These are phyloP conservation scores for Alternaria hordeiaustralica DNA, from an alignment of 2,329 filamentous ascomycete species.

Conservation along the genomic window DNA sequence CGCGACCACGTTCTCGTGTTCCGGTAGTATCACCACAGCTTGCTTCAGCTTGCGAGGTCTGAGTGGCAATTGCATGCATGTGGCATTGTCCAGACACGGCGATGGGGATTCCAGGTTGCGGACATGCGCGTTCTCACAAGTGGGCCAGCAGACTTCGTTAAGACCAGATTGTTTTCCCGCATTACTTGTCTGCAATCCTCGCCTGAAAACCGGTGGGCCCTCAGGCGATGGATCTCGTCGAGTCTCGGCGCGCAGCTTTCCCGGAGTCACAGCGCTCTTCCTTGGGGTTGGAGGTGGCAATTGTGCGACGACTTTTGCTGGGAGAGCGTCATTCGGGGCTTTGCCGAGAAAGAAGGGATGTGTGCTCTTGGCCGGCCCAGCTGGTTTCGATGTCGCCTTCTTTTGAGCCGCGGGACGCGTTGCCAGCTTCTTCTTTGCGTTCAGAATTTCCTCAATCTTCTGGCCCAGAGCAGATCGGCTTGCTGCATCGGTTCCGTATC, in stretches of 20 bases:
- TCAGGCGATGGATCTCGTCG: slow-evolving; percentile 25
- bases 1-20: slow-evolving; percentile 35
- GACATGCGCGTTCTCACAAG: slow-evolving; percentile 61
- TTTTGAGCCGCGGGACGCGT: slow-evolving; percentile 25
- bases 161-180: slow-evolving; percentile 69
- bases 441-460: slow-evolving; percentile 69
- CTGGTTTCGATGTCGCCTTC: slow-evolving; percentile 35
- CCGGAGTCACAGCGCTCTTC: slow-evolving; percentile 54
- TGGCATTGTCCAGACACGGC: not conserved
- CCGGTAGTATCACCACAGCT: slow-evolving; percentile 28
- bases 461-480: slow-evolving; percentile 60
- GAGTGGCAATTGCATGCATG: slow-evolving; percentile 1
- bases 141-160: slow-evolving; percentile 74
- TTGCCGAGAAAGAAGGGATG: slow-evolving; percentile 76
- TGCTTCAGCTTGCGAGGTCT: slow-evolving; percentile 51
- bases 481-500: slow-evolving; percentile 62
- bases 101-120: slow-evolving; percentile 28
- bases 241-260: slow-evolving; percentile 52
- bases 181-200: slow-evolving; percentile 26
- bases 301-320: slow-evolving; percentile 19
- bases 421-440: slow-evolving; percentile 35
- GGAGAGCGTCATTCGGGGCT: slow-evolving; percentile 33
- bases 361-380: slow-evolving; percentile 54
- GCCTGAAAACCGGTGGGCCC: slow-evolving; percentile 27
- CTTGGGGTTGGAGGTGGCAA: slow-evolving; percentile 24